phyloP scores from a whole-genome alignment of 2,329 filamentous ascomycete species.

The Polytolypa hystricis region DNA sequence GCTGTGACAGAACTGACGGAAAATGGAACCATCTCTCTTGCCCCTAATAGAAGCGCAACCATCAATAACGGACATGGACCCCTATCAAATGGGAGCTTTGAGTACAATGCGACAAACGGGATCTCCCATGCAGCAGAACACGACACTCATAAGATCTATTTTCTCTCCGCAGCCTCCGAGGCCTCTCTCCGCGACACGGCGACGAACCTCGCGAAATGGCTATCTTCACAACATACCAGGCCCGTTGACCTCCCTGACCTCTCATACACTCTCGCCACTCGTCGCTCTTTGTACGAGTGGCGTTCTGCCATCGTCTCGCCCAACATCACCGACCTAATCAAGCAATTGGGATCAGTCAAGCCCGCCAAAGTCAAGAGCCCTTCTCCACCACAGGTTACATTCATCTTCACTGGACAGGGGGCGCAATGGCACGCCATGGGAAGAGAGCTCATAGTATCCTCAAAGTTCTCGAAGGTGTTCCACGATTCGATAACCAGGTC shows the following conservation, averaged over 20 bases:
- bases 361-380: conserved; percentile 26
- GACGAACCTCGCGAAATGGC: no score
- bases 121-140: no score
- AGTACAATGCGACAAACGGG: no score
- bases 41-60: no score
- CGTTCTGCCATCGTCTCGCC: background rate
- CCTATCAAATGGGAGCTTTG: no score
- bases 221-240: background rate
- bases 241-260: background rate
- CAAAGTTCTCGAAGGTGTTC: background rate
- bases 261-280: conserved; percentile 1
- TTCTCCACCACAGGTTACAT: conserved; percentile 12
- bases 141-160: no score
- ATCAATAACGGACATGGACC: no score
- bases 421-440: conserved; percentile 11
- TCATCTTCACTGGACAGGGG: conserved; percentile 11
- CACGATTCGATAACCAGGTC: background rate
- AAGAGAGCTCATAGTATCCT: conserved; percentile 4
- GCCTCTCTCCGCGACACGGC: no score
- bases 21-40: no score
- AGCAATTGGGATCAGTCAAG: background rate
- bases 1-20: no score
- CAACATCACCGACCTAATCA: background rate
- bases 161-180: no score
- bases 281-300: conserved; percentile 1